Base-by-base conservation (phyloP, 306 rosid genomes). In the Sphenostylis stenocarpa region DNA sequence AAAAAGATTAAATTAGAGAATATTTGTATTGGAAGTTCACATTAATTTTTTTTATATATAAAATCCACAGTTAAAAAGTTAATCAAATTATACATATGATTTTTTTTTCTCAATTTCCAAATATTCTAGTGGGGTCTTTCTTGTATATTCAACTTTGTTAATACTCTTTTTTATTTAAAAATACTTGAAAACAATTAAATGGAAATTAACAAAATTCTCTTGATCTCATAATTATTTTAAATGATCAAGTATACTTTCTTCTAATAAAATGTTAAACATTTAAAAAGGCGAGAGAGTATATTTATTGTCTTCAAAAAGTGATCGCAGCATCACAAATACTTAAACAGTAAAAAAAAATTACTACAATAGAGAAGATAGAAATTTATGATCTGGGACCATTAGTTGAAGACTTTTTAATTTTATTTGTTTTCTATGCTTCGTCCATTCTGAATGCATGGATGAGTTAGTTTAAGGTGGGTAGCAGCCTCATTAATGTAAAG, bases 401-500 rank as follows among this genome's bases (percentile, higher is more conserved):
- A 28, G 56, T 26, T 17, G 53, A 70, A 75, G 69, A 64, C 76
- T 36, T 19, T n/a, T 56, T 34, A 72, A 1, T 26, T 26, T 26
- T 2, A 26, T 47, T n/a, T n/a, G n/a, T n/a, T n/a, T 20, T 66
- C 23, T 49, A 0, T 31, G 47, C 14, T 38, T 31, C 21, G 2
- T 60, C 48, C 55, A 68, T 55, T 77, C 58, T 79, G 70, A 60
- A 74, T 57, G 33, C 51, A 73, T 73, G 65, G 41, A 75, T 43
- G 61, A 12, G 53, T 84, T 75, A 48, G 84, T 33, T 60, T 74
- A 70, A 64, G 80, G 82, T 77, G 63, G 87, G 86, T 62, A 74
- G 73, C 78, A 78, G 38, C 38, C 84, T 67, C 82, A 78, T 84
- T 51, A 78, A 78, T 84, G 75, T 39, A 38, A 65, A 80, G 75